Conservation (phyloP, 805 yeast genomes). For the Candida morakotiae region DNA sequence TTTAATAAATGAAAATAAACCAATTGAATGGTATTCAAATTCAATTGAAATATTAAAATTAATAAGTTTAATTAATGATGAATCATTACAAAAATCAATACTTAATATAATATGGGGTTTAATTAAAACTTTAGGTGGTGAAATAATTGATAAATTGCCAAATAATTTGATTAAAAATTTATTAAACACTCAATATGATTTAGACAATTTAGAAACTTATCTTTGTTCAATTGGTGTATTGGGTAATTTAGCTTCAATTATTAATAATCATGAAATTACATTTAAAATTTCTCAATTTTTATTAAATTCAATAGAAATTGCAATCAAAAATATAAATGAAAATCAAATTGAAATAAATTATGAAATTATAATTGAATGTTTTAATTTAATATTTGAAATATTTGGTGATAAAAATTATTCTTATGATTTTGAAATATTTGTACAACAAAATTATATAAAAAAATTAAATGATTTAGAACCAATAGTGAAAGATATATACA, state of each 20-base stretch:
- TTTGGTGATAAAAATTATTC: constrained; percentile 68
- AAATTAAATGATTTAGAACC: constrained; percentile 22
- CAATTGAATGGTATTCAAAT: constrained; percentile 36
- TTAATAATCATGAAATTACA: constrained; percentile 44
- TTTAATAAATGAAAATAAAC: constrained; percentile 25
- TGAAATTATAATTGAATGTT: constrained; percentile 52
- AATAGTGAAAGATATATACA: constrained; percentile 17
- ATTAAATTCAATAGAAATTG: constrained; percentile 17
- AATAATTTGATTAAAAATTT: constrained; percentile 18
- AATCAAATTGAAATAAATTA: constrained; percentile 7
- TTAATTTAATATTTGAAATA: constrained; percentile 69
- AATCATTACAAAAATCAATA: constrained; percentile 26
- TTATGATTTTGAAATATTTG: constrained; percentile 70
- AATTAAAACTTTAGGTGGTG: constrained; percentile 32
- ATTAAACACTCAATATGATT: constrained; percentile 3
- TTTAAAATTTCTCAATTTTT: constrained; percentile 43
- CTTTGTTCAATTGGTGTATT: constrained; percentile 49
- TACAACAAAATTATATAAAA: constrained; percentile 43
- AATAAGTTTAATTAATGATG: constrained; percentile 10
- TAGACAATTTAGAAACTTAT: constrained; percentile 33
- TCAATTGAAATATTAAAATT: constrained; percentile 28
- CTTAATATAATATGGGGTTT: constrained; percentile 37
- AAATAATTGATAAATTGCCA: constrained; percentile 21
- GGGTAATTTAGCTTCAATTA: constrained; percentile 45
- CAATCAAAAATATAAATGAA: neutral